Evolutionary conservation across 345 rosid species (phyloP), one percentile per base, ranked within the genome.

Genomic region (Murraya koenigii): DNA sequence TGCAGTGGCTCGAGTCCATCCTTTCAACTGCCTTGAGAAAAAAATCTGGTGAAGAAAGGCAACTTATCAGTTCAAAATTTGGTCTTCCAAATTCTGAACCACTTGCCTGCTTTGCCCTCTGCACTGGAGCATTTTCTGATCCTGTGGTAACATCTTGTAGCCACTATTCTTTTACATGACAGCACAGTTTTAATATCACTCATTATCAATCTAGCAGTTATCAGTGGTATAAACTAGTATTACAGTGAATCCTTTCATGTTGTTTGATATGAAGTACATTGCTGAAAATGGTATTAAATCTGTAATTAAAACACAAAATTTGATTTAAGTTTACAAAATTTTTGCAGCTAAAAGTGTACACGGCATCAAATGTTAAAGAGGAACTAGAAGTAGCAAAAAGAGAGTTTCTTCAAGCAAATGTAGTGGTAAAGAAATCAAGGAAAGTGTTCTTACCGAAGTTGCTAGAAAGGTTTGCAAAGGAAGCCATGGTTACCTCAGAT

Each of bases 1-100:
- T 64, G n/a, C 88, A 95, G 97, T 93, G 97, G 98, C 90, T 95
- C 35, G 97, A 93, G 88, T 86, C 87, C 71, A 83, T 95, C 58
- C 85, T 95, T 59, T 89, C 95, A 35, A 88, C 94, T 19, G 94
- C 97, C 71, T 82, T 89, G 79, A 61, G 95, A 85, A 93, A 91
- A 82, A 91, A 87, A 80, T 86, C 91, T 39, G 77, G 87, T 20
- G 95, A 95, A 76, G 98, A 88, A 82, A 87, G 81, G 84, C 92
- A 89, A 56, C 72, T 83, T 39, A 76, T 90, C 76, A 74, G 84
- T 74, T 84, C 91, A 75, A 90, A 85, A 81, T 88, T 89, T n/a
- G 89, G 90, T 58, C 95, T 89, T 70, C 61, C 81, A 36, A 83
- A 78, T 67, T 74, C 87, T 44, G 87, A 89, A 68, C 92, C 97